Conservation (phyloP, 331 rosid genomes). For the Acacia concinna region DNA sequence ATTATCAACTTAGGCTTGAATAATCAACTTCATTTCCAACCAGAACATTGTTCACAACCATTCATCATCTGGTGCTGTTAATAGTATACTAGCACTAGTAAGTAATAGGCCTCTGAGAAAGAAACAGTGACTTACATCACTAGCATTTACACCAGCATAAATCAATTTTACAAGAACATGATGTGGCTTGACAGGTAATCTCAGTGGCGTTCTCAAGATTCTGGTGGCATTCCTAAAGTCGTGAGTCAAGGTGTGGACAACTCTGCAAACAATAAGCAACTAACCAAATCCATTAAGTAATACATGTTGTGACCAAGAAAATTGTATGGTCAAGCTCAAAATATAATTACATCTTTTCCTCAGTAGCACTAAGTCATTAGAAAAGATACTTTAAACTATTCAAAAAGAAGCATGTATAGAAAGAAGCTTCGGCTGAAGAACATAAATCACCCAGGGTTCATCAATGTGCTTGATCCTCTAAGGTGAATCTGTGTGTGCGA, state of each 20-base stretch:
- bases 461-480: background rate
- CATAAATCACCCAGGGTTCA: background rate
- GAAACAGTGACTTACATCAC: constrained; percentile 76
- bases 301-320: constrained; percentile 18
- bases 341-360: constrained; percentile 17
- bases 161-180: constrained; percentile 79
- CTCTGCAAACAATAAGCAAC: constrained; percentile 55
- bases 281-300: constrained; percentile 26
- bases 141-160: constrained; percentile 97
- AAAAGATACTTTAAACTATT: constrained; percentile 21
- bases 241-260: constrained; percentile 89
- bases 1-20: background rate
- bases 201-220: constrained; percentile 59
- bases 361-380: background rate
- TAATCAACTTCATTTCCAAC: background rate
- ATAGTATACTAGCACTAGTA: background rate
- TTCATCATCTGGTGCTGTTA: constrained; percentile 2
- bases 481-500: background rate
- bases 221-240: constrained; percentile 82
- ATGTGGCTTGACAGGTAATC: constrained; percentile 66
- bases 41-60: constrained; percentile 10
- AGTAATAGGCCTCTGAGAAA: constrained; percentile 19
- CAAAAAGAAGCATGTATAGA: background rate
- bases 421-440: constrained; percentile 1
- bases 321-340: constrained; percentile 15